Base-by-base conservation (phyloP, 1,139 yeast genomes). In the Kodamaea sp. region DNA sequence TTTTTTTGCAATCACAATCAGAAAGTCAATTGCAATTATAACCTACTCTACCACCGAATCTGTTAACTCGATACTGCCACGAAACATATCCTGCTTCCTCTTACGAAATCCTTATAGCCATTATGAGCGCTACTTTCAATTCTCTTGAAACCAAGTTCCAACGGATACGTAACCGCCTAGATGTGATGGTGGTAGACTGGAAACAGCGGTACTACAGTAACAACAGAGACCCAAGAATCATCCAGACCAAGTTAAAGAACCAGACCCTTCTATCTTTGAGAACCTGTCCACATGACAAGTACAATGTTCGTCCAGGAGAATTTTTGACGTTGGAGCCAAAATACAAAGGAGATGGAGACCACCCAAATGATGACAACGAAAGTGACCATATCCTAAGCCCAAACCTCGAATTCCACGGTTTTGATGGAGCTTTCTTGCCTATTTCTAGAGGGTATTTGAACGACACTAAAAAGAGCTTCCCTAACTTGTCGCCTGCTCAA, bases 201-300 rank as follows among this genome's bases (percentile, higher is more conserved):
- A 40, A 46, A 25, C 51, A 44, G 29, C 39, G 43, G 25, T 51
- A 47, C 38, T 54, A 56, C 39, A 47, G 56, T 41, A 47, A 47
- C 26, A 44, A 44, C 15, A 43, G 40, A 11, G 47, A 54, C 34
- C 57, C 61, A 3, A 41, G 61, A 5, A 51, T 55, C n/a, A 46
- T 55, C 16, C 53, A 49, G 7, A 42, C 54, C 5, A 47, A 47
- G 33, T 43, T 52, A 28, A 33, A 41, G 10, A 41, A 46, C 32
- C 46, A 44, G 27, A 38, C 35, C 10, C 40, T 55, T 13, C 25
- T 47, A 10, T 41, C 59, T 7, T 44, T 56, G 34, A 37, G 61
- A 12, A 50, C 57, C 0, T 41, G 38, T 28, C 59, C 58, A 5
- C 35, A 42, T 15, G 56, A 53, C 37, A 41, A 41, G 18, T 51